Conservation (phyloP, 2,329 filamentous ascomycete species). For the Colletotrichum truncatum region DNA sequence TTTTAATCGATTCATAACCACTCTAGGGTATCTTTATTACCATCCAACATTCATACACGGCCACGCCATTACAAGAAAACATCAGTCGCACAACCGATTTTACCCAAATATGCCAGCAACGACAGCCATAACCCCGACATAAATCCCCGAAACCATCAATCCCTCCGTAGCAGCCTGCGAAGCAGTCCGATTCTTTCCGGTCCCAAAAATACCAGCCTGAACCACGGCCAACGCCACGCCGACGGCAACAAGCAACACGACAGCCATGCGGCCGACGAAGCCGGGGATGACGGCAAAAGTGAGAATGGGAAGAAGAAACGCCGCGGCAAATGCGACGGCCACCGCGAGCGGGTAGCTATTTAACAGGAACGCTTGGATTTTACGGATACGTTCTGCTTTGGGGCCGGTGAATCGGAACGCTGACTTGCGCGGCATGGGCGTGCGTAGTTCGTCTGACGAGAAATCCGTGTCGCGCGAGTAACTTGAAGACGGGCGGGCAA, state of each 20-base stretch:
- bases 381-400: not conserved
- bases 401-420: slow-evolving; percentile 1
- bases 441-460: slow-evolving; percentile 18
- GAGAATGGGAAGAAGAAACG: slow-evolving; percentile 65
- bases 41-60: too few species aligned
- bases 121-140: slow-evolving; percentile 47
- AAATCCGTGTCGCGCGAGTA: not conserved
- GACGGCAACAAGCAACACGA: slow-evolving; percentile 62
- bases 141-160: slow-evolving; percentile 41
- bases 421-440: slow-evolving; percentile 26
- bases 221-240: slow-evolving; percentile 47
- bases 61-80: too few species aligned
- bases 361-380: not conserved
- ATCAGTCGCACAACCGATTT: not conserved
- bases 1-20: too few species aligned
- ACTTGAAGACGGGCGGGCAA: slow-evolving; percentile 33
- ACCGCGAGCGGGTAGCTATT: slow-evolving; percentile 35
- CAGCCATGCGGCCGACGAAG: slow-evolving; percentile 65
- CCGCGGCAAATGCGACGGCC: slow-evolving; percentile 56
- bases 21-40: too few species aligned
- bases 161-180: slow-evolving; percentile 27
- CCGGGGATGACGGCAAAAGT: slow-evolving; percentile 66
- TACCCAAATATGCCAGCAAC: slow-evolving; percentile 38
- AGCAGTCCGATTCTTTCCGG: slow-evolving; percentile 32
- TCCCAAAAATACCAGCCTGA: slow-evolving; percentile 39